These are phyloP conservation scores for Phaeosphaeria sp. DNA, from an alignment of 2,329 filamentous ascomycete genomes.

Conservation along the genomic window DNA sequence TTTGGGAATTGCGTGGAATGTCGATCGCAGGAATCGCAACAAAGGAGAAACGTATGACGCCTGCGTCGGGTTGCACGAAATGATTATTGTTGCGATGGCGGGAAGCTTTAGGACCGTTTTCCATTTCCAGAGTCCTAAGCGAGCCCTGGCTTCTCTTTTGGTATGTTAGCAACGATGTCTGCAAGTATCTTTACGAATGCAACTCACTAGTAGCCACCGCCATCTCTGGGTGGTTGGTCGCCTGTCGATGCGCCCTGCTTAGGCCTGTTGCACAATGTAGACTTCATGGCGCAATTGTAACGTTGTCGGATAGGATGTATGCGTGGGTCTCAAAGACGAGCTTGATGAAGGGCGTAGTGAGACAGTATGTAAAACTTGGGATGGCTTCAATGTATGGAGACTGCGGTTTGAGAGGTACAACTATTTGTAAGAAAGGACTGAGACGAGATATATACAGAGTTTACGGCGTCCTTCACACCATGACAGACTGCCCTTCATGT, in stretches of 20 bases:
- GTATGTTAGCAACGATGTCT: neutral
- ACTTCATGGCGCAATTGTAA: conserved; percentile 1
- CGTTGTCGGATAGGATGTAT: neutral
- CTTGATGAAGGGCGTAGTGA: conserved; percentile 22
- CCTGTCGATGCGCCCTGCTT: neutral
- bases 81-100: conserved; percentile 14
- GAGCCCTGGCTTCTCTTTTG: conserved; percentile 22
- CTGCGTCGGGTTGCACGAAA: conserved; percentile 16
- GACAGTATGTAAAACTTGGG: conserved; percentile 33
- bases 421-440: conserved; percentile 27
- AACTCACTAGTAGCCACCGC: conserved; percentile 5
- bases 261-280: conserved; percentile 1
- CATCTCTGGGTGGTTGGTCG: conserved; percentile 21
- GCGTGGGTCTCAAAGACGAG: conserved; percentile 5
- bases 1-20: neutral
- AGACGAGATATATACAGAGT: conserved; percentile 35
- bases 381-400: conserved; percentile 17
- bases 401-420: conserved; percentile 26
- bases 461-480: conserved; percentile 17
- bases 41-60: conserved; percentile 28
- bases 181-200: neutral
- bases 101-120: conserved; percentile 16
- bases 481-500: conserved; percentile 15
- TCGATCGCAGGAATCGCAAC: conserved; percentile 7
- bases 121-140: conserved; percentile 8